Percentiles rank a stretch among this genome's conserved stretches.
phyloP scores from a whole-genome alignment of 306 rosid species.

The Hippophae gyantsensis region DNA sequence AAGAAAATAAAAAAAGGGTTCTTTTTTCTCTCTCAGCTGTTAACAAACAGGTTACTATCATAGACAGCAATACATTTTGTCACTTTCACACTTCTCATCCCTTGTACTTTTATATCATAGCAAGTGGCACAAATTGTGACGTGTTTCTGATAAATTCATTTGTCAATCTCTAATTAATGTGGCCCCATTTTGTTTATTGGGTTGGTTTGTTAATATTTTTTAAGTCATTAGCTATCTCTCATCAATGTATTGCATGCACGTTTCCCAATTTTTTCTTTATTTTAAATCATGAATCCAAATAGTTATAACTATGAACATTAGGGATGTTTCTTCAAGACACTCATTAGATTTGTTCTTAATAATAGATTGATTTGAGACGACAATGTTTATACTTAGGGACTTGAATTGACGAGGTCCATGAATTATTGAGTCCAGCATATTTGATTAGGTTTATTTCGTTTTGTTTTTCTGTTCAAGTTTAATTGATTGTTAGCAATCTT shows the following conservation, averaged over 20 bases:
- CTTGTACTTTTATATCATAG: neutral
- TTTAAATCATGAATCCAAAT: too few relatives aligned
- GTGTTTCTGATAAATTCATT: neutral
- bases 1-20: neutral
- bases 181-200: neutral
- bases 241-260: too few relatives aligned
- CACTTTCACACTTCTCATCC: slow-evolving; percentile 9
- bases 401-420: neutral
- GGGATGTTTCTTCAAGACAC: too few relatives aligned
- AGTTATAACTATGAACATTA: too few relatives aligned
- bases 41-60: neutral
- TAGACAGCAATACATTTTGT: slow-evolving; percentile 7
- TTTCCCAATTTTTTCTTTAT: too few relatives aligned
- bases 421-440: neutral
- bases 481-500: neutral
- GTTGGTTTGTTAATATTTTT: too few relatives aligned
- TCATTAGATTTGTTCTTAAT: too few relatives aligned
- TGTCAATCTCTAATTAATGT: neutral
- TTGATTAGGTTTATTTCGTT: neutral
- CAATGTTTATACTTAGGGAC: neutral
- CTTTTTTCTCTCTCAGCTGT: neutral
- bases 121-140: neutral
- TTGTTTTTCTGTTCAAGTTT: neutral
- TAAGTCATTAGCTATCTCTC: too few relatives aligned
- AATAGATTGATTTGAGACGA: neutral